Percentiles rank a stretch among this genome's conserved stretches.
Evolutionary conservation across 495 filamentous ascomycete species (phyloP).

Genomic region (Hypoxylon intermedium): DNA sequence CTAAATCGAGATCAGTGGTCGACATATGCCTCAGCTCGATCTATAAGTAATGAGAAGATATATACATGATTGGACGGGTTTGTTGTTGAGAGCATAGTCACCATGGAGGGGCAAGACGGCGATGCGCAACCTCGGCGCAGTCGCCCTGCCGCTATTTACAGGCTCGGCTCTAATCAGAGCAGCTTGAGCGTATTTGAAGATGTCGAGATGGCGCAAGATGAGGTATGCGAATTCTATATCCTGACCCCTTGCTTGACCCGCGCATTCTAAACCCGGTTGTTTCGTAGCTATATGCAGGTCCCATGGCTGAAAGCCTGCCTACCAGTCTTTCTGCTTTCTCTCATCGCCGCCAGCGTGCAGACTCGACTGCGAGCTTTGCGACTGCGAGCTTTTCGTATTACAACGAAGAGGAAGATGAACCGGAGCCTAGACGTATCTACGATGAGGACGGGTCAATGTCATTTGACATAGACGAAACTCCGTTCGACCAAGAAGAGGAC

Average conservation of each 20-base stretch:
- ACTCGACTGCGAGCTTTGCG: constrained; percentile 87
- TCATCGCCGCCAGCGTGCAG: constrained; percentile 77
- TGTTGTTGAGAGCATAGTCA: constrained; percentile 7
- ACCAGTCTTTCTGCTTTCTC: constrained; percentile 88
- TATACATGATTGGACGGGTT: constrained; percentile 3
- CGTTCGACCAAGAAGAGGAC: constrained; percentile 50
- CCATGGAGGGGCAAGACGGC: constrained; percentile 43
- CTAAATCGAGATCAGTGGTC: neutral
- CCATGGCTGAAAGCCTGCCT: constrained; percentile 92
- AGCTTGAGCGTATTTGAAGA: constrained; percentile 85
- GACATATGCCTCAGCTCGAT: constrained; percentile 1
- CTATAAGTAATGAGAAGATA: constrained; percentile 1
- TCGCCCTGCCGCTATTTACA: constrained; percentile 54
- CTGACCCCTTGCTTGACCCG: neutral
- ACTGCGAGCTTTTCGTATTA: constrained; percentile 91
- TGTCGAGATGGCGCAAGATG: constrained; percentile 98
- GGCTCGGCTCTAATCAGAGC: constrained; percentile 78
- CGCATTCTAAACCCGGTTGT: constrained; percentile 28
- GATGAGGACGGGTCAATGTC: constrained; percentile 23
- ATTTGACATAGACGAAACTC: constrained; percentile 49
- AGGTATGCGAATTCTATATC: constrained; percentile 61
- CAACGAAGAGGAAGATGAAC: constrained; percentile 66
- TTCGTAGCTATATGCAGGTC: constrained; percentile 84
- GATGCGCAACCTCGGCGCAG: constrained; percentile 39
- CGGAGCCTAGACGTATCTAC: constrained; percentile 31